phyloP scores from a whole-genome alignment of 164 flowering plant species.

The Magnolia sinica region DNA sequence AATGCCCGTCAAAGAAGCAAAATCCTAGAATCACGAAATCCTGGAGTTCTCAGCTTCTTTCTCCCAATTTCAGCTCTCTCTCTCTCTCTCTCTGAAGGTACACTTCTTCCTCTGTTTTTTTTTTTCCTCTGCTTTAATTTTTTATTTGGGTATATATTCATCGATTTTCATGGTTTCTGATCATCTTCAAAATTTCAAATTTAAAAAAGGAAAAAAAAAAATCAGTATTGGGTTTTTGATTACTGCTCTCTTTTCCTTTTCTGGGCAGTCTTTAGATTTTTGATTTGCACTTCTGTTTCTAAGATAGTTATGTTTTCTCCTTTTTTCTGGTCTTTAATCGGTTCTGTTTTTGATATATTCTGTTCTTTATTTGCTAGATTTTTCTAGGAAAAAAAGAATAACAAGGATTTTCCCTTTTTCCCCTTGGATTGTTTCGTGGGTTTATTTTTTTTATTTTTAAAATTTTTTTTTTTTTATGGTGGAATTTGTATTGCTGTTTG shows the following conservation, averaged over 20 bases:
- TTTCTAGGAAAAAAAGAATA: neutral
- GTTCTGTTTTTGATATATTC: neutral
- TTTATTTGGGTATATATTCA: neutral
- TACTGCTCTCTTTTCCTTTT: neutral
- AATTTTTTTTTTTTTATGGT: neutral
- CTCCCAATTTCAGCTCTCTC: neutral
- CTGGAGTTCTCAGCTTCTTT: neutral
- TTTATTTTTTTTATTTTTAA: too few relatives aligned
- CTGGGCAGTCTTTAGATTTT: neutral
- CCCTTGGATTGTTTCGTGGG: neutral
- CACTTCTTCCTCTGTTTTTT: too few relatives aligned
- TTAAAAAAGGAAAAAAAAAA: neutral
- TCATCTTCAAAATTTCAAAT: neutral
- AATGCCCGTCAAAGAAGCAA: slow-evolving; percentile 8
- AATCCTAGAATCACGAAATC: neutral
- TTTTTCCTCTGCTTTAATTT: neutral
- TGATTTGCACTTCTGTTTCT: neutral
- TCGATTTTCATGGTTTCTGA: neutral
- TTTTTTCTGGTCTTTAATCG: neutral
- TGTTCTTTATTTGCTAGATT: neutral
- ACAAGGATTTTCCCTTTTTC: neutral
- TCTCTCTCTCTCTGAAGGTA: neutral
- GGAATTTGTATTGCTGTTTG: neutral
- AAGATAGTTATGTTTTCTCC: neutral
- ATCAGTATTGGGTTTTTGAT: neutral